phyloP scores from a whole-genome alignment of 805 yeast species.

The Ogataea paradorogensis region DNA sequence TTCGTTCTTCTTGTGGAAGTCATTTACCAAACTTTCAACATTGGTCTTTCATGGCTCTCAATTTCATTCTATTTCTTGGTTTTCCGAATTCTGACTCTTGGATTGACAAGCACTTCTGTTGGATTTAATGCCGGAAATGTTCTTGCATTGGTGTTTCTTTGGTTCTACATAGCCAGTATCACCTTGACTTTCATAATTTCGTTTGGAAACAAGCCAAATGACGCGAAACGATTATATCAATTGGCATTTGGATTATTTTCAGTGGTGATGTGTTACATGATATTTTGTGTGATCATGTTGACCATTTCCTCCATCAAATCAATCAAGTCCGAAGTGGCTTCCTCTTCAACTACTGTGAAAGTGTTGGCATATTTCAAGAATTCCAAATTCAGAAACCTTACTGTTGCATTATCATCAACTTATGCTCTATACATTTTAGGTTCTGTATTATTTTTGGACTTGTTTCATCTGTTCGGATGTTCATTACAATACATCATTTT shows the following conservation, averaged over 20 bases:
- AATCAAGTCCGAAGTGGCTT: constrained; percentile 37
- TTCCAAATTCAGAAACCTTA: constrained; percentile 75
- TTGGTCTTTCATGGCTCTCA: constrained; percentile 86
- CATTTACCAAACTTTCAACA: constrained; percentile 67
- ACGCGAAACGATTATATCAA: constrained; percentile 72
- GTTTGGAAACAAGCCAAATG: constrained; percentile 91
- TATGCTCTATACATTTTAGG: constrained; percentile 74
- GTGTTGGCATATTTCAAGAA: constrained; percentile 51
- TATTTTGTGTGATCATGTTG: constrained; percentile 70
- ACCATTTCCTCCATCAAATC: constrained; percentile 55
- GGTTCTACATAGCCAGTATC: constrained; percentile 77
- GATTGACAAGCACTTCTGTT: constrained; percentile 50
- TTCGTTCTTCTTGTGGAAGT: constrained; percentile 72
- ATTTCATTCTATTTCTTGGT: constrained; percentile 85
- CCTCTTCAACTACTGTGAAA: constrained; percentile 35
- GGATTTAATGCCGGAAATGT: constrained; percentile 65
- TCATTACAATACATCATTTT: constrained; percentile 76
- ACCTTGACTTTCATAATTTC: constrained; percentile 82
- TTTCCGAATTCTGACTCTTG: constrained; percentile 78
- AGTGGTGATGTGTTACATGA: constrained; percentile 78
- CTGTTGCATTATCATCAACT: constrained; percentile 79
- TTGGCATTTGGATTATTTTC: constrained; percentile 75
- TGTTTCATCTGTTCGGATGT: constrained; percentile 87
- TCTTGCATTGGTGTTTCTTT: constrained; percentile 74
- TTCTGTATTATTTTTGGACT: constrained; percentile 77